Evolutionary conservation across 202 grass and related monocot species (phyloP), one percentile per base, ranked within the genome.

Genomic region (Carex sylvatica): DNA sequence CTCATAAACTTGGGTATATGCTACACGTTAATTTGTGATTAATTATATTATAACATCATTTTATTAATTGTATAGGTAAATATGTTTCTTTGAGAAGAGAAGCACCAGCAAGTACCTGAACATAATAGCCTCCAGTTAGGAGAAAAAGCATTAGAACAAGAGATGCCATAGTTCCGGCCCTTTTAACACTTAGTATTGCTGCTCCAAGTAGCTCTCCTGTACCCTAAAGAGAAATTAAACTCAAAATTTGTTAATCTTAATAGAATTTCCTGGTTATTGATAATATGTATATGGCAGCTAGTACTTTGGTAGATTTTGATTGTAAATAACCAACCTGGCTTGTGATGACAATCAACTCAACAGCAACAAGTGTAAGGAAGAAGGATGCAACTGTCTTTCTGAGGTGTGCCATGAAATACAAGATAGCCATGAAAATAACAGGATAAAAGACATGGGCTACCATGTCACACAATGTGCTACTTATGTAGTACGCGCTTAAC

Each of bases 131-230:
- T 49, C 94, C 92, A 20, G 94, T 97, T 80, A 97, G 92, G 20
- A 97, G 94, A 88, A 97, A 92, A 44, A 97, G 86, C 94, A 97
- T 97, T 16, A 97, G 88, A 69, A 94, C 88, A 26, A 97, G 88
- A 77, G 94, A 97, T 61, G 90, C 94, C 87, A 92, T 91, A 11
- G 92, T 85, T 1, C 92, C 94, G 0, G 87, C 90, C 18, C 90
- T 66, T 87, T 97, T 94, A 5, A 97, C 78, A 82, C 90, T 92
- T 18, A 97, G 78, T 64, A 92, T 94, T 81, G 94, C 88, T 0
- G 94, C 94, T 30, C 92, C 94, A 13, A 97, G 90, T 47, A 97
- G 82, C 85, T 97, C 90, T 18, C 94, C 94, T 2, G 92, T 85
- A 69, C 94, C 94, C 94, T 92, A 22, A 56, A 73, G 44, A 60